Percentiles rank a stretch among this genome's conserved stretches.
Evolutionary conservation across 2,329 filamentous ascomycete genomes (phyloP).

Genomic region (Epichloe bromicola): DNA sequence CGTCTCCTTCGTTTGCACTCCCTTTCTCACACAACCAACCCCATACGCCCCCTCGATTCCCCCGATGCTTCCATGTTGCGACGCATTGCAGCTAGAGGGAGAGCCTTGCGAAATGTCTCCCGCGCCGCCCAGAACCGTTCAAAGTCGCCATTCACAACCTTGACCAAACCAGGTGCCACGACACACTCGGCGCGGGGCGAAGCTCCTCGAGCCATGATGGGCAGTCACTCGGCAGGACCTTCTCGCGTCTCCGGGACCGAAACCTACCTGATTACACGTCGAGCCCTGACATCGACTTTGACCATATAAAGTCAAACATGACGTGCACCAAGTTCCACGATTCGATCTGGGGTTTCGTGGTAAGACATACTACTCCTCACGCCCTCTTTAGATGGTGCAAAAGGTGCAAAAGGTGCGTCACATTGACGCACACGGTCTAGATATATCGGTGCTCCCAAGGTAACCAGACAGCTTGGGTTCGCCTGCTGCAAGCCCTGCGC

Average conservation of each 20-base stretch:
- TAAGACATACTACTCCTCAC: background rate
- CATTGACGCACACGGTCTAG: background rate
- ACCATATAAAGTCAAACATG: background rate
- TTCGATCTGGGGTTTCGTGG: constrained; percentile 1
- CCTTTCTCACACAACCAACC: too few species aligned
- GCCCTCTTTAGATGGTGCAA: background rate
- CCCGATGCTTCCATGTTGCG: background rate
- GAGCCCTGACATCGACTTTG: background rate
- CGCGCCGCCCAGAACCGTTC: background rate
- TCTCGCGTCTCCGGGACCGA: background rate
- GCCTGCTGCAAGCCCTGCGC: background rate
- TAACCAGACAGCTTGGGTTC: background rate
- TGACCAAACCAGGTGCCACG: background rate
- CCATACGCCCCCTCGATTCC: too few species aligned
- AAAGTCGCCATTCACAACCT: background rate
- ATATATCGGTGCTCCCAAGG: constrained; percentile 1
- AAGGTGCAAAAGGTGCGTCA: background rate
- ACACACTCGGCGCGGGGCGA: background rate
- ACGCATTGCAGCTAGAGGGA: background rate
- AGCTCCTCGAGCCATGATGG: constrained; percentile 1
- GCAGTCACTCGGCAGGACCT: background rate
- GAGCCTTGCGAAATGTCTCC: background rate
- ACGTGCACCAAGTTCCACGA: background rate
- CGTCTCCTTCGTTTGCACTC: too few species aligned
- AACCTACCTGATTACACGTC: background rate